A percentile compares a stretch with the other conserved stretches of the same genome.
Evolutionary conservation across 2,329 filamentous ascomycete species (phyloP).

Genomic region (Rachicladosporium sp.): DNA sequence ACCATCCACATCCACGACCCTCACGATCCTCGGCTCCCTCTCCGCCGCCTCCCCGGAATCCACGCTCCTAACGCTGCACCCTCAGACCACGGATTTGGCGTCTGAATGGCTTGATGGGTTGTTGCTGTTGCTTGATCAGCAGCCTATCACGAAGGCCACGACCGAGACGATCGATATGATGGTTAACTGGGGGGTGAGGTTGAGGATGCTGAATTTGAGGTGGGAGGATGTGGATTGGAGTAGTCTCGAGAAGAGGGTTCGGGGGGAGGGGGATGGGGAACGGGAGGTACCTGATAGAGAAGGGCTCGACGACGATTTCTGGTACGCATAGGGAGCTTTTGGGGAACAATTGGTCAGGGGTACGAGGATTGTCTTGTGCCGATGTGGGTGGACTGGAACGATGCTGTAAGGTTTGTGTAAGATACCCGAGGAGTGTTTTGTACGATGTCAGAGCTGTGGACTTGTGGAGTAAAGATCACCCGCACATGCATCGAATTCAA

Average conservation of each 20-base stretch:
- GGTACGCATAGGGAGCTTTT: conserved; percentile 49
- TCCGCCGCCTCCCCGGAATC: conserved; percentile 39
- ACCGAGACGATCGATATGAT: conserved; percentile 79
- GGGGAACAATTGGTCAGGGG: conserved; percentile 11
- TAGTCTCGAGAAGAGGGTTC: conserved; percentile 26
- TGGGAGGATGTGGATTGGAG: conserved; percentile 60
- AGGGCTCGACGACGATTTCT: conserved; percentile 85
- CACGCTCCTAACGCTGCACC: conserved; percentile 70
- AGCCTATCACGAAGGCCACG: conserved; percentile 93
- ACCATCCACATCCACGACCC: conserved; percentile 46
- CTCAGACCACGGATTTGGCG: conserved; percentile 66
- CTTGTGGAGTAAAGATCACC: too few relatives aligned
- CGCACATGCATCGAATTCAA: too few relatives aligned
- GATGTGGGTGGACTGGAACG: neutral
- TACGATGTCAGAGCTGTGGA: too few relatives aligned
- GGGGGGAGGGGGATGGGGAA: conserved; percentile 30
- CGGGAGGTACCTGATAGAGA: conserved; percentile 70
- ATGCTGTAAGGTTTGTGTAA: too few relatives aligned
- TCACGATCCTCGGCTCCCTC: conserved; percentile 64
- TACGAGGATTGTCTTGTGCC: neutral
- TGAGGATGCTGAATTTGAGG: conserved; percentile 78
- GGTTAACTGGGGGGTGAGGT: conserved; percentile 82
- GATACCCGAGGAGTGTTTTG: too few relatives aligned
- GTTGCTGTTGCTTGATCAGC: conserved; percentile 86
- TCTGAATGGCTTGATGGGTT: conserved; percentile 96